Conservation (phyloP, 2,329 filamentous ascomycete genomes). For the Calonectria pseudoreteaudii region DNA sequence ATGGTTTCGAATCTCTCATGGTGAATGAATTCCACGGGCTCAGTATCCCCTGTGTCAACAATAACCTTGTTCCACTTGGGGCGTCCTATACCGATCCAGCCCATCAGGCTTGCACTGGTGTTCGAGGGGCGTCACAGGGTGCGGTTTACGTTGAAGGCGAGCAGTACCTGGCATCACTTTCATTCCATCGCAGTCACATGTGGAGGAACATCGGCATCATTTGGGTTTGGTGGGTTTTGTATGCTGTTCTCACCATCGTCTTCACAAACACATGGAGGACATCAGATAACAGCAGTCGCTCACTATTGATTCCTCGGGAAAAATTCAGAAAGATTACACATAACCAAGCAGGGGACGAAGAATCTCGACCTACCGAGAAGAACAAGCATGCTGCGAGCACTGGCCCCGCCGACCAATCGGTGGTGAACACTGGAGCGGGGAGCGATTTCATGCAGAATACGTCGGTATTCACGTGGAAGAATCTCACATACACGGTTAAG, state of each 20-base stretch:
- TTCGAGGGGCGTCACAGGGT: neutral
- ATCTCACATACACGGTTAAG: neutral
- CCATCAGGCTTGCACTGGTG: neutral
- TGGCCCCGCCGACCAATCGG: neutral
- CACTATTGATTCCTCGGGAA: neutral
- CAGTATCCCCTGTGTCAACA: neutral
- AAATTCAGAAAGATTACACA: neutral
- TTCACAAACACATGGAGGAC: neutral
- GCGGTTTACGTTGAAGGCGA: neutral
- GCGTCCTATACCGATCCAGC: neutral
- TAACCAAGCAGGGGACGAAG: neutral
- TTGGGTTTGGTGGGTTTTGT: neutral
- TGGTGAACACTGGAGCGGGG: neutral
- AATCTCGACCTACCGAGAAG: neutral
- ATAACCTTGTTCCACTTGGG: neutral
- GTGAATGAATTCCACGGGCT: neutral
- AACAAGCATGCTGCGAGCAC: neutral
- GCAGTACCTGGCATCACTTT: neutral
- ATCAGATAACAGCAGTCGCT: neutral
- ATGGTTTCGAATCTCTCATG: slow-evolving; percentile 70
- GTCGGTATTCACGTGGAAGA: neutral
- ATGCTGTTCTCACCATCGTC: neutral
- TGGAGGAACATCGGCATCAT: neutral
- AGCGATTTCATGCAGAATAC: neutral
- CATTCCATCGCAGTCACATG: neutral